These are phyloP conservation scores for Yamadazyma tumulicola DNA, from an alignment of 805 yeast genomes.

Conservation along the genomic window DNA sequence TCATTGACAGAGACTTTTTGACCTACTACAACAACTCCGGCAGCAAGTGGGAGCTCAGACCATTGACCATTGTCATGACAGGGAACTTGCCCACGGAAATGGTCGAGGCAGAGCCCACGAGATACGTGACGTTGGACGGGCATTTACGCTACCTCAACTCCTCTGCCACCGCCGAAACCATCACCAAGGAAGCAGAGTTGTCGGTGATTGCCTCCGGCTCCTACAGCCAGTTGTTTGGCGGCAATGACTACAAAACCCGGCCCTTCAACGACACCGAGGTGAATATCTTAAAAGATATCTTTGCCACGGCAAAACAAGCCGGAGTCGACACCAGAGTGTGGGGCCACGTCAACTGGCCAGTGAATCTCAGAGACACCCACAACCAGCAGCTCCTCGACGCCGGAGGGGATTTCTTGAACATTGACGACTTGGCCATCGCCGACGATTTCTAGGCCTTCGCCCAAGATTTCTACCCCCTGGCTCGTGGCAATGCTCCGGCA, in stretches of 20 bases:
- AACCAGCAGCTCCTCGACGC: constrained; percentile 46
- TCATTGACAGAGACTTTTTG: constrained; percentile 49
- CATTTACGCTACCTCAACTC: constrained; percentile 35
- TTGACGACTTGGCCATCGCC: constrained; percentile 47
- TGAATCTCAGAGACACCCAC: constrained; percentile 38
- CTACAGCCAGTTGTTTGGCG: constrained; percentile 26
- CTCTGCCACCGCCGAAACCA: constrained; percentile 19
- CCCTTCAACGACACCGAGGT: constrained; percentile 31
- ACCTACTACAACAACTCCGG: constrained; percentile 42
- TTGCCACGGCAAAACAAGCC: constrained; percentile 44
- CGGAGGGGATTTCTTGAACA: constrained; percentile 58
- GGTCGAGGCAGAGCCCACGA: constrained; percentile 19
- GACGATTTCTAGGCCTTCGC: constrained; percentile 1
- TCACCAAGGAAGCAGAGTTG: constrained; percentile 22
- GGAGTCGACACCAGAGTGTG: constrained; percentile 60
- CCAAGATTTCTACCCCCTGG: no score
- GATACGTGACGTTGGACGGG: constrained; percentile 51
- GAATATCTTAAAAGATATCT: constrained; percentile 17
- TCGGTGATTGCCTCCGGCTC: constrained; percentile 46
- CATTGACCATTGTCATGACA: constrained; percentile 61
- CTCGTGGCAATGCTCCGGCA: no score
- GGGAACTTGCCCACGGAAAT: constrained; percentile 56
- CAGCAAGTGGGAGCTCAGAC: constrained; percentile 41
- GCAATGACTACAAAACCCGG: constrained; percentile 14
- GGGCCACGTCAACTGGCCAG: constrained; percentile 73